Conservation (phyloP, 2,329 filamentous ascomycete species). For the Daldinia eschscholtzii region DNA sequence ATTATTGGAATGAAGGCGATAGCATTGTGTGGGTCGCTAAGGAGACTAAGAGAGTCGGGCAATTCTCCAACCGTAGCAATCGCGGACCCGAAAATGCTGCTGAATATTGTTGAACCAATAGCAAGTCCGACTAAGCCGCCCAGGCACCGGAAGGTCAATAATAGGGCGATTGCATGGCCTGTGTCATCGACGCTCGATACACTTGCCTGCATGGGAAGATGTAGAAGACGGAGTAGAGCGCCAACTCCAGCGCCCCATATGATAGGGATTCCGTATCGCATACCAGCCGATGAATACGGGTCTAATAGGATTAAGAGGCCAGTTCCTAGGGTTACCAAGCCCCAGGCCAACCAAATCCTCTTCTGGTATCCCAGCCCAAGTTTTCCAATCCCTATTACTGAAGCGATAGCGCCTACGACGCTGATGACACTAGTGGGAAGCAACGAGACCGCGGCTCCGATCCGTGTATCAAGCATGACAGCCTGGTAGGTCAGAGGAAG, state of each 20-base stretch:
- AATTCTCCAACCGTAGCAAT: constrained; percentile 36
- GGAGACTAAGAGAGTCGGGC: constrained; percentile 33
- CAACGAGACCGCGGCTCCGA: constrained; percentile 49
- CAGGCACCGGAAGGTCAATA: constrained; percentile 54
- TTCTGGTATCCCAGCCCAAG: constrained; percentile 38
- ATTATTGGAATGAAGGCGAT: constrained; percentile 42
- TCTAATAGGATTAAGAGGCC: constrained; percentile 43
- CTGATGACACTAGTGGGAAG: constrained; percentile 44
- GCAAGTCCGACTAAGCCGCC: constrained; percentile 55
- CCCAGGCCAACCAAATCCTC: constrained; percentile 47
- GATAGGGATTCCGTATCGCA: constrained; percentile 46
- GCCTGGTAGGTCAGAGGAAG: constrained; percentile 54
- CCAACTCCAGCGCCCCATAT: constrained; percentile 49
- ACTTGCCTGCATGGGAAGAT: constrained; percentile 54
- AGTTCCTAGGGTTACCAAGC: constrained; percentile 39
- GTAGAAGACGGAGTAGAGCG: constrained; percentile 35
- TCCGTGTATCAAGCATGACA: constrained; percentile 48
- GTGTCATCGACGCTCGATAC: constrained; percentile 51
- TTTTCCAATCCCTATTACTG: constrained; percentile 39
- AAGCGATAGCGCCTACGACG: constrained; percentile 38
- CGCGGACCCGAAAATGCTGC: constrained; percentile 46
- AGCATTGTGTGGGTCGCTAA: constrained; percentile 36
- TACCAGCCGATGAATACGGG: constrained; percentile 34
- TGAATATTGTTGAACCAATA: constrained; percentile 54
- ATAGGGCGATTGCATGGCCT: constrained; percentile 53